phyloP scores from a whole-genome alignment of 805 yeast genomes.

The Tetrapisispora nanseiensis region DNA sequence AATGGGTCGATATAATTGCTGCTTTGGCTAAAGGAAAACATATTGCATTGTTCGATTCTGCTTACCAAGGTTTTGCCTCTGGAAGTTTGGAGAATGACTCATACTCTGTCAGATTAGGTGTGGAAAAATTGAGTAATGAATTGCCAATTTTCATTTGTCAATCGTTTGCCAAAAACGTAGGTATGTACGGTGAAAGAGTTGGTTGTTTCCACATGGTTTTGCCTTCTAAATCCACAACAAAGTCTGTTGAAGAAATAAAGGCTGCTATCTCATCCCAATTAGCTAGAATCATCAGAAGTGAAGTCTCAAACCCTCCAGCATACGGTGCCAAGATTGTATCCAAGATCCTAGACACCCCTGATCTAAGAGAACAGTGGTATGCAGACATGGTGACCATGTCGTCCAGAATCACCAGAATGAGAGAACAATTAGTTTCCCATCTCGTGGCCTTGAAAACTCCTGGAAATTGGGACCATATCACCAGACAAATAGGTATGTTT shows the following conservation, averaged over 20 bases:
- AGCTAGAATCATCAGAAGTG: slow-evolving; percentile 65
- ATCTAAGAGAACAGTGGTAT: slow-evolving; percentile 69
- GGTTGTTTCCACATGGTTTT: slow-evolving; percentile 81
- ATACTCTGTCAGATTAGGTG: slow-evolving; percentile 58
- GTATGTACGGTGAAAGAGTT: slow-evolving; percentile 95
- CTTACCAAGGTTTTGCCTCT: slow-evolving; percentile 95
- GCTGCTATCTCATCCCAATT: slow-evolving; percentile 66
- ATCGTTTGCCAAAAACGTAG: slow-evolving; percentile 93
- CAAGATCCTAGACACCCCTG: slow-evolving; percentile 56
- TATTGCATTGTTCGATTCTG: slow-evolving; percentile 82
- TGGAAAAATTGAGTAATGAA: slow-evolving; percentile 35
- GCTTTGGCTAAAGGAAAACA: slow-evolving; percentile 54
- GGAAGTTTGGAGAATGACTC: slow-evolving; percentile 81
- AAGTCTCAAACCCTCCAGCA: slow-evolving; percentile 88
- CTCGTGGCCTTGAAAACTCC: slow-evolving; percentile 64
- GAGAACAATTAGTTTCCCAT: slow-evolving; percentile 52
- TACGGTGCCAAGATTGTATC: slow-evolving; percentile 91
- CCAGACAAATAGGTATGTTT: slow-evolving; percentile 90
- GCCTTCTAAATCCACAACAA: slow-evolving; percentile 28
- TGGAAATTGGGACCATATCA: slow-evolving; percentile 88
- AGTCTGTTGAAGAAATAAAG: slow-evolving; percentile 34
- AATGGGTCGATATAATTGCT: slow-evolving; percentile 67
- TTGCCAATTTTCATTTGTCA: slow-evolving; percentile 74
- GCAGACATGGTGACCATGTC: slow-evolving; percentile 81
- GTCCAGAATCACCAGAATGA: slow-evolving; percentile 70